Evolutionary conservation across 2,329 filamentous ascomycete species (phyloP), one percentile per base, ranked within the genome.

Genomic region (Penicillium sp.): DNA sequence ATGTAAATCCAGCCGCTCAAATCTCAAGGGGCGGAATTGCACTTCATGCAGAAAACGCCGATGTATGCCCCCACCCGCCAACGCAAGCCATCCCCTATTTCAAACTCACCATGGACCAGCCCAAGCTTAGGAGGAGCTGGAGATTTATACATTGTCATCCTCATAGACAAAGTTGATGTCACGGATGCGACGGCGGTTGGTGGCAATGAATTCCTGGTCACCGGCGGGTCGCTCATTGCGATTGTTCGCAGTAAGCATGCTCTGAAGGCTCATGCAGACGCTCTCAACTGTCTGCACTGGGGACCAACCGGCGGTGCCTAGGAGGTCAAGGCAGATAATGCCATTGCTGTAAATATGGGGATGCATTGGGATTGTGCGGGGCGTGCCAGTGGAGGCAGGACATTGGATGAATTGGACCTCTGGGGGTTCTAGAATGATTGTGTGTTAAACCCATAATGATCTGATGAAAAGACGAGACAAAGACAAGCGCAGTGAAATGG

Each of bases 281-380:
- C 89, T 96, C 78, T 97, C 93, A 9, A 97, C 94, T 56, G 93
- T 97, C 72, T 99, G 94, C 0, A 99, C 93, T 0, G 94, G 94
- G 45, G 89, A 94, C 94, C 94, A 99, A 54, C 94, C 94, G 61
- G 91, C 87, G 10, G 84, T 80, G 50, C 91, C 91, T 9, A 99
- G 85, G 1, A 99, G 84, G 67, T 99, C 94, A 46, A 99, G 88
- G 69, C 94, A 99, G 71, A 99, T 99, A 73, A 97, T 96, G 66
- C 94, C 94, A 75, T 99, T 99, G 66, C 89, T 94, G 79, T 99
- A 99, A 74, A 99, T 90, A 77, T 99, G 94, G 3, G 94, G 94
- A 69, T 99, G 94, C 73, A 96, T 92, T 1, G 94, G 94, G 67
- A 99, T 92, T 2, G 80, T 77, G 40, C 83, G 81, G 38, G 74